Evolutionary conservation across 1,284 basidiomycete species (phyloP).

Genomic region (Anthracocystis setariae): DNA sequence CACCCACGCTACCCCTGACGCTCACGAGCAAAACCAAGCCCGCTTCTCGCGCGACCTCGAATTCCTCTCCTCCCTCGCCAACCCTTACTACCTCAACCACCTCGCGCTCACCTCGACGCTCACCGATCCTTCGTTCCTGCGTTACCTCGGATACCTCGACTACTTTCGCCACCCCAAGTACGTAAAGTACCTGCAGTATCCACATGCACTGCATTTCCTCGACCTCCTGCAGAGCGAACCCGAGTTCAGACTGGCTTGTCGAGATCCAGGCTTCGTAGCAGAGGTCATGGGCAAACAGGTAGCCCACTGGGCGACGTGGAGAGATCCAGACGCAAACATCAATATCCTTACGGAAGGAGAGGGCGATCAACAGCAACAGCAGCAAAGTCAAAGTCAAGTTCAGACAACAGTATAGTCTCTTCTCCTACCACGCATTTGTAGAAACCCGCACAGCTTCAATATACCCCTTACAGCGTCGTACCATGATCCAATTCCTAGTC

Average conservation of each 20-base stretch:
- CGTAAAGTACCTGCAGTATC: conserved; percentile 61
- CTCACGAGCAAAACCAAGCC: conserved; percentile 46
- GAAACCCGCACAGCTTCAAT: conserved; percentile 2
- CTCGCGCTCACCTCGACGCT: conserved; percentile 54
- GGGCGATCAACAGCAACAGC: background rate
- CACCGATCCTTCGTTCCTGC: conserved; percentile 46
- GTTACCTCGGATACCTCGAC: conserved; percentile 56
- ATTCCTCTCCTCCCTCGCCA: conserved; percentile 61
- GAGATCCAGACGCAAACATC: conserved; percentile 33
- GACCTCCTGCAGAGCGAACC: conserved; percentile 49
- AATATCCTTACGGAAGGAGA: background rate
- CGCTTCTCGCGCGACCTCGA: conserved; percentile 61
- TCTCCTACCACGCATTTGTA: no score
- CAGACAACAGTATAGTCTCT: no score
- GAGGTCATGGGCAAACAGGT: conserved; percentile 56
- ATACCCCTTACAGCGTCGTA: conserved; percentile 5
- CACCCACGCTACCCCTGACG: background rate
- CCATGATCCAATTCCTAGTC: no score
- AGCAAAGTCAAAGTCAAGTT: background rate
- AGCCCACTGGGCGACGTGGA: conserved; percentile 63
- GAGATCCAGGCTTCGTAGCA: conserved; percentile 54
- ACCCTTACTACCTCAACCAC: conserved; percentile 60
- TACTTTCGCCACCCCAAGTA: conserved; percentile 59
- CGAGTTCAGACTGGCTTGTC: conserved; percentile 54
- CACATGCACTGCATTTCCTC: conserved; percentile 58